Percentiles rank a stretch among this genome's conserved stretches.
These are phyloP conservation scores for Yamadazyma oceani DNA, from an alignment of 1,139 yeast genomes.

Conservation along the genomic window DNA sequence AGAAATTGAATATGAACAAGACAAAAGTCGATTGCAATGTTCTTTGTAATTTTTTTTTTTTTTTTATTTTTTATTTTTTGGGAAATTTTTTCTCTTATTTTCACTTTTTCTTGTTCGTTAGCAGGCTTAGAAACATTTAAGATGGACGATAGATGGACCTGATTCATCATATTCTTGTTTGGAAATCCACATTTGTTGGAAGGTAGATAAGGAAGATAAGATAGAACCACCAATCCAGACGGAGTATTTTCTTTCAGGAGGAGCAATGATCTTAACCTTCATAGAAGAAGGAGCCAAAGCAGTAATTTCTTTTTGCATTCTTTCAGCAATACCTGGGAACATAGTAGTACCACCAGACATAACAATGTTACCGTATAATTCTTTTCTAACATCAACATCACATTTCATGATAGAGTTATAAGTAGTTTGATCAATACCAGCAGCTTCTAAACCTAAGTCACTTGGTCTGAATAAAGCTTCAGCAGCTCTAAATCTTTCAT, in stretches of 20 bases:
- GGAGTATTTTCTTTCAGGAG: constrained; percentile 99
- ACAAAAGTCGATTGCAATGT: neutral
- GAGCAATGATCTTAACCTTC: constrained; percentile 99
- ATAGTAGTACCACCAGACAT: constrained; percentile 99
- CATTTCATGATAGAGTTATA: constrained; percentile 99
- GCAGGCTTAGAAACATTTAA: constrained; percentile 90
- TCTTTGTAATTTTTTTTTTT: neutral
- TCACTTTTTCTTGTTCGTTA: neutral
- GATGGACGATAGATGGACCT: constrained; percentile 99
- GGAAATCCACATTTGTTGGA: constrained; percentile 99
- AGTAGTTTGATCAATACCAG: constrained; percentile 99
- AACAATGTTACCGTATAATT: constrained; percentile 98
- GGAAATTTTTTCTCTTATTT: neutral
- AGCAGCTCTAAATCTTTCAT: constrained; percentile 99
- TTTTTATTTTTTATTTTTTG: constrained; percentile 1
- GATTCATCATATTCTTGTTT: constrained; percentile 99
- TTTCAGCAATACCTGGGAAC: constrained; percentile 99
- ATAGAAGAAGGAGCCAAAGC: constrained; percentile 99
- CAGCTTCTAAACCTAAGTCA: constrained; percentile 95
- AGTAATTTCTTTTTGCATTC: constrained; percentile 99
- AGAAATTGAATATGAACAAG: neutral
- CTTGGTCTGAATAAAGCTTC: constrained; percentile 99
- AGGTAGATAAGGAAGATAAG: constrained; percentile 96
- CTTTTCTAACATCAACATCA: constrained; percentile 99
- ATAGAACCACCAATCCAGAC: constrained; percentile 99